Evolutionary conservation across 2,329 filamentous ascomycete species (phyloP), one percentile per base, ranked within the genome.

Genomic region (Lecanoromycetidae sp.): DNA sequence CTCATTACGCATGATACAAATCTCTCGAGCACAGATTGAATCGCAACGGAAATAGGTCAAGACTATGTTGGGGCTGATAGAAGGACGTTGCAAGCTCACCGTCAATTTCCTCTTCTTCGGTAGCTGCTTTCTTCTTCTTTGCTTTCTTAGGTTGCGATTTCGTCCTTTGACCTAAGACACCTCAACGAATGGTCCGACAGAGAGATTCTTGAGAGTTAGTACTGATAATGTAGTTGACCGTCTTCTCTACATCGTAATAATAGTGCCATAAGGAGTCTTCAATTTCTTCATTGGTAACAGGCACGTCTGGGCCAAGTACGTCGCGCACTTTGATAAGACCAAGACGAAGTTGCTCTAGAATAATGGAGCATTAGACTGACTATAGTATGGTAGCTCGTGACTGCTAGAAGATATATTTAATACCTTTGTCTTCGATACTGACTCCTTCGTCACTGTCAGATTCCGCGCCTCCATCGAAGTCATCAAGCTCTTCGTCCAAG

Each of bases 251-350:
- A 58, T 98, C 88, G 61, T 88, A 96, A 63, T 90, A 96, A 64
- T 95, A 95, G 65, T 98, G 79, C 87, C 87, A 96, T 13, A 98
- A 66, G 0, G 88, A 77, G 52, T 96, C 90, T 61, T 94, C 79
- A 52, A 95, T 90, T 60, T 94, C 82, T 30, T 71, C 68, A 50
- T 82, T 76, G 4, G 75, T 72, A n/a, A 75, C 68, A 59, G 71
- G 75, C 56, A 81, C 71, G 52, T 76, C 78, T 54, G 66, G 66
- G 5, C 79, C 82, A n/a, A 94, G 69, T 7, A 74, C 72, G 52
- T 71, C 70, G 49, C 77, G 74, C 29, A 93, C 82, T 54, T 80
- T 72, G 32, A 72, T 69, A 1, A 81, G 86, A 42, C 80, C 82
- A 32, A 75, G 64, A 32, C 74, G 72, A 74, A 93, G 75, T 52